phyloP scores from a whole-genome alignment of 768 basidiomycete genomes.

The Lactifluus echinatus region DNA sequence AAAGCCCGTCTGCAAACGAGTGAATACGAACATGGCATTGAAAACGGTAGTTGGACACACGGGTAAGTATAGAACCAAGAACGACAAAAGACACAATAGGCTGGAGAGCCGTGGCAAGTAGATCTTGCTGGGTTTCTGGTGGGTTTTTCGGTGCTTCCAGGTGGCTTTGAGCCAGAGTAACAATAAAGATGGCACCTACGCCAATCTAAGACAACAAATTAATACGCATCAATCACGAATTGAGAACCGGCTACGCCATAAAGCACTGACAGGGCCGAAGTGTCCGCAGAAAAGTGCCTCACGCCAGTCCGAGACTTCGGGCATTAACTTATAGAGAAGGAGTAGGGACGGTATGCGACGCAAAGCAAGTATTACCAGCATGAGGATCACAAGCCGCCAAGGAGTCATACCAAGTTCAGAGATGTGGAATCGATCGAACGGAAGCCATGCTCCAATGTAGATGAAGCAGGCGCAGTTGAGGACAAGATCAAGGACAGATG shows the following conservation, averaged over 20 bases:
- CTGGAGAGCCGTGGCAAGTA: conserved; percentile 63
- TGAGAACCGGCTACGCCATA: not conserved
- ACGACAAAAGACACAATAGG: conserved; percentile 87
- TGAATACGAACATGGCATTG: not conserved
- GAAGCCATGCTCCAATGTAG: conserved; percentile 84
- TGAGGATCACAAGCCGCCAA: conserved; percentile 63
- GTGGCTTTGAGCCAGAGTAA: conserved; percentile 56
- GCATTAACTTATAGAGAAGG: conserved; percentile 72
- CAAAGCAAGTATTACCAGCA: conserved; percentile 58
- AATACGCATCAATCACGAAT: not conserved
- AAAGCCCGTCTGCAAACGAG: conserved; percentile 33
- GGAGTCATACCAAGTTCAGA: conserved; percentile 53
- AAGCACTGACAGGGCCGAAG: conserved; percentile 48
- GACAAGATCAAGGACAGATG: conserved; percentile 84
- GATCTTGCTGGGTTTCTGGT: conserved; percentile 58
- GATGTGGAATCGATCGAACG: conserved; percentile 49
- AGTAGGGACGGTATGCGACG: conserved; percentile 78
- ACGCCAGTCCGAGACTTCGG: conserved; percentile 75
- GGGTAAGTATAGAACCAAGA: conserved; percentile 74
- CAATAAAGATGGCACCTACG: conserved; percentile 85
- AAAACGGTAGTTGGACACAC: conserved; percentile 31
- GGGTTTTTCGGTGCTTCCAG: conserved; percentile 51
- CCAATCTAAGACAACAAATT: conserved; percentile 57
- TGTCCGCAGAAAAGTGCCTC: conserved; percentile 91
- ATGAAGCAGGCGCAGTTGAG: conserved; percentile 75